These are phyloP conservation scores for Trichoderma arundinaceum DNA, from an alignment of 2,329 filamentous ascomycete genomes.

Conservation along the genomic window DNA sequence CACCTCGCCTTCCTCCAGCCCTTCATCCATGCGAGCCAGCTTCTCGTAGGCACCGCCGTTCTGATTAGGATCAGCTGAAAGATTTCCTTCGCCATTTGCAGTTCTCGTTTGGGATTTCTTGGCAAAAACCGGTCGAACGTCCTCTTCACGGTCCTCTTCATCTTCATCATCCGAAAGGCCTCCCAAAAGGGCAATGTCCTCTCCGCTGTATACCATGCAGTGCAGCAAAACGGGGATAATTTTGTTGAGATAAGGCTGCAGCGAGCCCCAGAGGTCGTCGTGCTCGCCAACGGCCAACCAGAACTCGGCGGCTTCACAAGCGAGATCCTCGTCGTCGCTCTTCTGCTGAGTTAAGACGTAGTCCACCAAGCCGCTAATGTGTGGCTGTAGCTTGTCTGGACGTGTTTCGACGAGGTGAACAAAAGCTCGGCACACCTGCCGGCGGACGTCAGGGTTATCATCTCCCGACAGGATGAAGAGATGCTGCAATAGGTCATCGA, in stretches of 20 bases:
- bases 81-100: constrained; percentile 57
- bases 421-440: constrained; percentile 92
- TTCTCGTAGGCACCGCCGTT: constrained; percentile 63
- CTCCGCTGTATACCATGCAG: constrained; percentile 95
- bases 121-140: constrained; percentile 91
- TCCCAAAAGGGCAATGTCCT: constrained; percentile 85
- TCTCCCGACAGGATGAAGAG: constrained; percentile 84
- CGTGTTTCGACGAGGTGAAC: constrained; percentile 89
- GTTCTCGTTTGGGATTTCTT: constrained; percentile 67
- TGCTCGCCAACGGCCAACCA: constrained; percentile 95
- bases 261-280: constrained; percentile 73
- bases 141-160: constrained; percentile 84
- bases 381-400: constrained; percentile 87
- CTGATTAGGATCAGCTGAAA: constrained; percentile 57
- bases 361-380: constrained; percentile 85
- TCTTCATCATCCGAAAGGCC: constrained; percentile 89
- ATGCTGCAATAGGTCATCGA: constrained; percentile 81
- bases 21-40: constrained; percentile 67
- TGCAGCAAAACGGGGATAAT: constrained; percentile 90
- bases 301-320: constrained; percentile 94
- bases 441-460: constrained; percentile 77
- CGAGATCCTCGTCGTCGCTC: constrained; percentile 85
- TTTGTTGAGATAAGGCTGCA: constrained; percentile 78
- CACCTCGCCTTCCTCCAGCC: constrained; percentile 87
- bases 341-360: constrained; percentile 92